These are phyloP conservation scores for Starmera dryadoides DNA, from an alignment of 805 yeast genomes.

Conservation along the genomic window DNA sequence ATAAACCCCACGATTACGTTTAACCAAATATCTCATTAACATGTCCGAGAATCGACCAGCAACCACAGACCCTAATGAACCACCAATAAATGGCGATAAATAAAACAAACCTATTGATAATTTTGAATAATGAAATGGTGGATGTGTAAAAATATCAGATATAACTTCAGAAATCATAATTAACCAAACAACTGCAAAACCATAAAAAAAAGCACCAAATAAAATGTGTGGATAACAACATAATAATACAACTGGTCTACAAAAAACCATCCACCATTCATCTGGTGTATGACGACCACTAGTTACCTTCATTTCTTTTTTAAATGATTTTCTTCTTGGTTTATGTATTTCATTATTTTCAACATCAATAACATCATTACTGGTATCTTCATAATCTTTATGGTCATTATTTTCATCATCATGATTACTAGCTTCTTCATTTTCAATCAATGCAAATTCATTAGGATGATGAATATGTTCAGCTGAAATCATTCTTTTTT, in stretches of 20 bases:
- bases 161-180: conserved; percentile 54
- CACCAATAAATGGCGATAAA: conserved; percentile 50
- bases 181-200: conserved; percentile 57
- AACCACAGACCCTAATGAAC: conserved; percentile 45
- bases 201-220: conserved; percentile 44
- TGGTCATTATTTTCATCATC: not conserved
- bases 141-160: conserved; percentile 36
- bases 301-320: conserved; percentile 30
- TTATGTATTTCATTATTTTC: not conserved
- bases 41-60: conserved; percentile 46
- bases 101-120: conserved; percentile 46
- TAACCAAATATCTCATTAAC: conserved; percentile 36
- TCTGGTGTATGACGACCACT: conserved; percentile 45
- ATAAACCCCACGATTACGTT: conserved; percentile 44
- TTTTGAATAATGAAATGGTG: conserved; percentile 34
- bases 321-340: conserved; percentile 15
- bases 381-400: not conserved
- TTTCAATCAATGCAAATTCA: not conserved
- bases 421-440: not conserved
- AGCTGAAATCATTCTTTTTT: conserved; percentile 7
- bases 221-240: conserved; percentile 41
- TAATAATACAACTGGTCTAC: conserved; percentile 45
- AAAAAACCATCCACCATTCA: conserved; percentile 46
- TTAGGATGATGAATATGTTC: conserved; percentile 1
- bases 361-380: not conserved